Base-by-base conservation (phyloP, 2,329 filamentous ascomycete genomes). In the Cryphonectria japonica region DNA sequence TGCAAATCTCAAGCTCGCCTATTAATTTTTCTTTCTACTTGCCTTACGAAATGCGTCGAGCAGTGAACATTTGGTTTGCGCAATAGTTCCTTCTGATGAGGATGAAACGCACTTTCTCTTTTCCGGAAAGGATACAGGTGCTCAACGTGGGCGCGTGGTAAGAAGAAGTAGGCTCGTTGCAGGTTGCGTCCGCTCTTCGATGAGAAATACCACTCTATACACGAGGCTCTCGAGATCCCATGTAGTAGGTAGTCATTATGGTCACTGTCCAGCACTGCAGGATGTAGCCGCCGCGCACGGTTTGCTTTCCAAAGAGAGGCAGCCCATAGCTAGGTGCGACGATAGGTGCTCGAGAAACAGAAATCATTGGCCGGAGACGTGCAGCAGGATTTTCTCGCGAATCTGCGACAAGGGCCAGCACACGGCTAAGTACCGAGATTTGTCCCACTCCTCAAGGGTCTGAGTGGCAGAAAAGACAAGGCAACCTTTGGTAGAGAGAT, bases 401-500 rank as follows among this genome's bases (percentile, higher is more conserved):
- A 72, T 72, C 71, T 72, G 71, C 71, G 69, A 72, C 71, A 72
- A 59, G 29, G 57, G n/a, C 50, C 66, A 72, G 66, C 57, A 68
- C 71, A 71, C 71, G 69, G 66, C 64, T 60, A 68, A 67, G 69
- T 72, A 71, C 71, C 71, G 71, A 72, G 69, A 72, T 72, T 72
- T 71, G 71, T 72, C 59, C 69, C 57, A 72, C 71, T 60, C 11
- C 50, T 41, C 64, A 65, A 60, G 61, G 26, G 32, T 29, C 46
- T 41, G 32, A 50, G 64, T 69, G 22, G 26, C 46, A 67, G 41
- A 59, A 59, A 32, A n/a, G 32, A 61, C 22, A 65, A 65, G 32
- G 46, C 26, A 70, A 26, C 22, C 22, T 64, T 13, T 43, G 41
- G 8, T 26, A 29, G 26, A 14, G 29, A 34, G 32, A 61, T 61